These are phyloP conservation scores for Lasiodiplodia theobromae DNA, from an alignment of 2,329 filamentous ascomycete species.

Conservation along the genomic window DNA sequence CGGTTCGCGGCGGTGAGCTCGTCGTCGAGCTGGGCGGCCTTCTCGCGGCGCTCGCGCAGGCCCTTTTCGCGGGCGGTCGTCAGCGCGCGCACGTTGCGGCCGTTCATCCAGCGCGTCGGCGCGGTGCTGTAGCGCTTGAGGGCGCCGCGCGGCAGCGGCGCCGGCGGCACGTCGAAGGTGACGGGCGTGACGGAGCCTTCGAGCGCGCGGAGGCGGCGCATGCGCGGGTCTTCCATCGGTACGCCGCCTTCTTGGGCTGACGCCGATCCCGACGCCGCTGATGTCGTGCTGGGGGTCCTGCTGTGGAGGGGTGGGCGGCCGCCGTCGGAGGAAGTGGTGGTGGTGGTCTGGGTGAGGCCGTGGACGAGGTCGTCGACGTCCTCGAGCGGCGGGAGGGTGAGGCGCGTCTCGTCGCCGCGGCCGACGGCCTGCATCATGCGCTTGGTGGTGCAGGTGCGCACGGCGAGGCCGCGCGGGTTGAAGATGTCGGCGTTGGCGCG, in stretches of 20 bases:
- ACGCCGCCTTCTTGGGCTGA: too few species aligned
- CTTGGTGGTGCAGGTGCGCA: conserved; percentile 14
- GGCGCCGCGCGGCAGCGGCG: not conserved
- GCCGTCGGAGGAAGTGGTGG: not conserved
- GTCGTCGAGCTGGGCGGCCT: conserved; percentile 16
- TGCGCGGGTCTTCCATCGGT: not conserved
- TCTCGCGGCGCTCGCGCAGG: conserved; percentile 10
- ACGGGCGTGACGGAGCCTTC: not conserved
- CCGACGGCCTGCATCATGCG: conserved; percentile 24
- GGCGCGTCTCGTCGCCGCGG: conserved; percentile 10
- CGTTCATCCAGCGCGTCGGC: conserved; percentile 25
- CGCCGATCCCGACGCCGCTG: not conserved
- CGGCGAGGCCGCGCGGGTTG: conserved; percentile 21
- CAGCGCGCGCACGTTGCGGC: not conserved
- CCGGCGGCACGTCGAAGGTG: conserved; percentile 15
- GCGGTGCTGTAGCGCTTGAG: conserved; percentile 19
- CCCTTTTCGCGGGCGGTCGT: conserved; percentile 12
- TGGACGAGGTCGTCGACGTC: conserved; percentile 13
- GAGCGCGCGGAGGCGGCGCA: conserved; percentile 21
- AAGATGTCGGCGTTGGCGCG: conserved; percentile 9
- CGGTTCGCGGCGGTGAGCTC: not conserved
- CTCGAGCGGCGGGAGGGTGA: conserved; percentile 16
- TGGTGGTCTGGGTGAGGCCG: not conserved
- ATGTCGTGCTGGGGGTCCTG: not conserved
- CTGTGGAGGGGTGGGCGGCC: not conserved